Conservation (phyloP, 2,329 filamentous ascomycete species). For the Scytalidium lignicola region DNA sequence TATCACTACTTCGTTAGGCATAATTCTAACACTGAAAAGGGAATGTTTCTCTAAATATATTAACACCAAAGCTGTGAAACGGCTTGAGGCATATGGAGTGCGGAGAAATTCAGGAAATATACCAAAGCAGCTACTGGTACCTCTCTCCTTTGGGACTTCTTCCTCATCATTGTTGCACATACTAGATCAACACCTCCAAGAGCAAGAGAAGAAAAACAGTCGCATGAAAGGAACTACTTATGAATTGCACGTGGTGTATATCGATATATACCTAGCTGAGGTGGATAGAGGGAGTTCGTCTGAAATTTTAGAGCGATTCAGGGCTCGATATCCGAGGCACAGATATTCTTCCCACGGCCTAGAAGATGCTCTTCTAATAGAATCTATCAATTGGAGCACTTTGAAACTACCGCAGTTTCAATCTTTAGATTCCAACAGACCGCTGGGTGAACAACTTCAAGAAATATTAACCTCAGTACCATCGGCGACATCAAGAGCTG, state of each 20-base stretch:
- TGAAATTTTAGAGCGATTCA: constrained; percentile 39
- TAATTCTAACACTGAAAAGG: constrained; percentile 36
- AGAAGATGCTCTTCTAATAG: constrained; percentile 51
- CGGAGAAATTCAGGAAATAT: constrained; percentile 28
- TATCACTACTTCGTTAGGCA: too few relatives aligned
- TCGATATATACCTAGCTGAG: constrained; percentile 27
- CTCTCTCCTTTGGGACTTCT: constrained; percentile 77
- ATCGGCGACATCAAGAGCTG: constrained; percentile 70
- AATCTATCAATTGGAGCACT: constrained; percentile 48
- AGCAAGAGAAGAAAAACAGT: constrained; percentile 45
- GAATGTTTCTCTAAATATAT: constrained; percentile 77
- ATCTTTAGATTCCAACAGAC: constrained; percentile 9
- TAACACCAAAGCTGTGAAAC: constrained; percentile 72
- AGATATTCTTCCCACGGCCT: constrained; percentile 59
- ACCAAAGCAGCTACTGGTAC: constrained; percentile 57
- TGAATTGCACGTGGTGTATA: constrained; percentile 56
- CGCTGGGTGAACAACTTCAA: constrained; percentile 32
- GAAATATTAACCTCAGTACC: constrained; percentile 53
- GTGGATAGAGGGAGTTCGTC: constrained; percentile 20
- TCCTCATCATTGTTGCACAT: constrained; percentile 75
- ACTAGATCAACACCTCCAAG: constrained; percentile 62
- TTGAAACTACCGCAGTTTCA: constrained; percentile 25
- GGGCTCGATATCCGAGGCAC: constrained; percentile 60
- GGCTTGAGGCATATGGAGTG: constrained; percentile 62
- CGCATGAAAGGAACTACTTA: constrained; percentile 63